Conservation (phyloP, 2,329 filamentous ascomycete genomes). For the Saccharata proteae region DNA sequence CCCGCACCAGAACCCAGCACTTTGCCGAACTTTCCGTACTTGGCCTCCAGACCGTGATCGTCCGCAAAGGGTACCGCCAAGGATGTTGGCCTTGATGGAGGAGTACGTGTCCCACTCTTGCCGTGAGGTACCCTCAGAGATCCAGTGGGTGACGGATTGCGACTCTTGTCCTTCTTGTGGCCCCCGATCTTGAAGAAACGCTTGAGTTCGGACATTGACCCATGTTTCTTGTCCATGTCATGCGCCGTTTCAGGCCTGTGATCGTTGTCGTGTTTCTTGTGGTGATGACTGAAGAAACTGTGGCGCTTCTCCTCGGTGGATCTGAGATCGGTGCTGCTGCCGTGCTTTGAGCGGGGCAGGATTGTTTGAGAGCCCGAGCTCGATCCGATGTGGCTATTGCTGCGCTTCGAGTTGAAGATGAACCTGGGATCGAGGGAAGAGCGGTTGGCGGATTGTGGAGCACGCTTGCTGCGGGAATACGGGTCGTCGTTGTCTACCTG, state of each 20-base stretch:
- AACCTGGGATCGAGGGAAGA: constrained; percentile 68
- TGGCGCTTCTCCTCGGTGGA: constrained; percentile 38
- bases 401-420: too few species aligned
- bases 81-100: constrained; percentile 15
- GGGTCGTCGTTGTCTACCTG: constrained; percentile 72
- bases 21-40: constrained; percentile 91
- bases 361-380: too few species aligned
- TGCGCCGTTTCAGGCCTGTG: constrained; percentile 31
- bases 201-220: constrained; percentile 90
- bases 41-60: constrained; percentile 78
- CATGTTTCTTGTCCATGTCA: constrained; percentile 32
- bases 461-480: constrained; percentile 70
- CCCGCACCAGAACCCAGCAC: constrained; percentile 89
- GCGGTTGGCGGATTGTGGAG: constrained; percentile 53
- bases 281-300: constrained; percentile 44
- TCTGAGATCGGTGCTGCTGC: constrained; percentile 22
- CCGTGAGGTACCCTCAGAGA: constrained; percentile 30
- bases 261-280: constrained; percentile 31
- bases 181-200: constrained; percentile 84
- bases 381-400: too few species aligned
- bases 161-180: constrained; percentile 47
- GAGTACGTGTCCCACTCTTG: constrained; percentile 26
- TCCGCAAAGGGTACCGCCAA: constrained; percentile 71
- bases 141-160: constrained; percentile 44
- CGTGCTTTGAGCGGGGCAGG: constrained; percentile 35